These are phyloP conservation scores for Apiotrichum veenhuisii DNA, from an alignment of 1,284 basidiomycete species.

Conservation along the genomic window DNA sequence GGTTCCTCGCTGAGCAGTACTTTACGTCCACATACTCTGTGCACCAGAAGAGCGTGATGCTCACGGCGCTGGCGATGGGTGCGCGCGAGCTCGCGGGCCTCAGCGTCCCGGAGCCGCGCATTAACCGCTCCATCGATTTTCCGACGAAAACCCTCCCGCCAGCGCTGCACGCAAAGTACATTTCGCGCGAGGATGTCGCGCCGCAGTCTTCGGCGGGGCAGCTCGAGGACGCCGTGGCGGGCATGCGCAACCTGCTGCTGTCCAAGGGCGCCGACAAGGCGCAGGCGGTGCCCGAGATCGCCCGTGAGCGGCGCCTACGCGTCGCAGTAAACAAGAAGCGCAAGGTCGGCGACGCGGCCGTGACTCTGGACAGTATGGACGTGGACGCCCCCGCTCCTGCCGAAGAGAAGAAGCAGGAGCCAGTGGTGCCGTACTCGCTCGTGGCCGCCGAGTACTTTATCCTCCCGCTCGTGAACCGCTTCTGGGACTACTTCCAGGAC, in stretches of 20 bases:
- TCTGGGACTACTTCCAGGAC: slow-evolving; percentile 84
- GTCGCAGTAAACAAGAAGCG: slow-evolving; percentile 52
- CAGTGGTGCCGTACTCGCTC: slow-evolving; percentile 58
- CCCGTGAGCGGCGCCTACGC: slow-evolving; percentile 70
- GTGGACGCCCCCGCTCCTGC: background rate
- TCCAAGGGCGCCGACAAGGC: slow-evolving; percentile 37
- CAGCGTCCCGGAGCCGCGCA: slow-evolving; percentile 50
- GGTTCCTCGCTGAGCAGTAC: slow-evolving; percentile 82
- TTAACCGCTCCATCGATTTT: slow-evolving; percentile 53
- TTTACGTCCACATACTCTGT: slow-evolving; percentile 88
- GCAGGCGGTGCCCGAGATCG: slow-evolving; percentile 56
- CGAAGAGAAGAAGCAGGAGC: slow-evolving; percentile 7
- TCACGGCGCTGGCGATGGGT: slow-evolving; percentile 79
- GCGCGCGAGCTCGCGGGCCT: slow-evolving; percentile 78
- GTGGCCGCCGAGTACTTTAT: slow-evolving; percentile 82
- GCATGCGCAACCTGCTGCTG: slow-evolving; percentile 35
- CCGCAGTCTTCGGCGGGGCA: slow-evolving; percentile 19
- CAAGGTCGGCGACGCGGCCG: slow-evolving; percentile 30
- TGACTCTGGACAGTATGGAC: slow-evolving; percentile 8
- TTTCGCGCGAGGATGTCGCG: slow-evolving; percentile 44
- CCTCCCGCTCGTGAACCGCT: slow-evolving; percentile 79
- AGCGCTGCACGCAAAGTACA: slow-evolving; percentile 64
- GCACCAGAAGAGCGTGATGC: slow-evolving; percentile 74
- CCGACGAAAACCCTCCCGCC: slow-evolving; percentile 75
- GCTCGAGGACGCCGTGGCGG: slow-evolving; percentile 36